These are phyloP conservation scores for Styphnolobium japonicum DNA, from an alignment of 306 rosid species.

Conservation along the genomic window DNA sequence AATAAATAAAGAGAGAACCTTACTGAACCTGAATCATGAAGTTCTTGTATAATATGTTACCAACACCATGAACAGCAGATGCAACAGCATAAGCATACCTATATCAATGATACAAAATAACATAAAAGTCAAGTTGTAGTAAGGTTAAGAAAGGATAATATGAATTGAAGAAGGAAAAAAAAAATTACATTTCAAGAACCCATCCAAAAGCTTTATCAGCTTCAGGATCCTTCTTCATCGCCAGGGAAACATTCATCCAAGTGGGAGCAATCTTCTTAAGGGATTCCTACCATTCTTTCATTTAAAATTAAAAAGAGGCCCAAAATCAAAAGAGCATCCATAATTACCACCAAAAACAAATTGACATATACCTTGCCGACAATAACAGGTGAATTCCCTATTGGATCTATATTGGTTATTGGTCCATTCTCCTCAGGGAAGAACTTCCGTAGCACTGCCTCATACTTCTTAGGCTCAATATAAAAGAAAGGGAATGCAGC, in stretches of 20 bases:
- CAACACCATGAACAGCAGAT: slow-evolving; percentile 82
- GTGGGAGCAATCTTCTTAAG: slow-evolving; percentile 99
- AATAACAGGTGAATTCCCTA: slow-evolving; percentile 97
- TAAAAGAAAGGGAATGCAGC: slow-evolving; percentile 98
- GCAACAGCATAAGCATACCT: slow-evolving; percentile 98
- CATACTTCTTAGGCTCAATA: slow-evolving; percentile 87
- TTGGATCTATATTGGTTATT: slow-evolving; percentile 79
- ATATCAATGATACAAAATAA: slow-evolving; percentile 23
- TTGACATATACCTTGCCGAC: slow-evolving; percentile 71
- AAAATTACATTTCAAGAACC: slow-evolving; percentile 95
- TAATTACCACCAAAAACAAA: background rate
- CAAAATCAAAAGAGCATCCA: slow-evolving; percentile 9
- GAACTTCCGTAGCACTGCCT: slow-evolving; percentile 70
- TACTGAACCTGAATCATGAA: slow-evolving; percentile 95
- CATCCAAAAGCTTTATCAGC: slow-evolving; percentile 98
- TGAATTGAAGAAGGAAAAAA: slow-evolving; percentile 15
- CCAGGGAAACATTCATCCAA: slow-evolving; percentile 98
- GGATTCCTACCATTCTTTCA: slow-evolving; percentile 54
- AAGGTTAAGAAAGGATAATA: slow-evolving; percentile 25
- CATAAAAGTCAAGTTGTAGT: background rate
- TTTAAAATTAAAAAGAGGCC: slow-evolving; percentile 7
- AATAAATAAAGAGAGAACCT: slow-evolving; percentile 10
- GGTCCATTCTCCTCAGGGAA: slow-evolving; percentile 83
- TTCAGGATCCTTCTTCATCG: slow-evolving; percentile 99
- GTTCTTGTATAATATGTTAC: slow-evolving; percentile 81